Percentiles rank a stretch among this genome's conserved stretches.
Conservation (phyloP, 371 early-diverging fungal genomes). For the Gilbertella persicaria region DNA sequence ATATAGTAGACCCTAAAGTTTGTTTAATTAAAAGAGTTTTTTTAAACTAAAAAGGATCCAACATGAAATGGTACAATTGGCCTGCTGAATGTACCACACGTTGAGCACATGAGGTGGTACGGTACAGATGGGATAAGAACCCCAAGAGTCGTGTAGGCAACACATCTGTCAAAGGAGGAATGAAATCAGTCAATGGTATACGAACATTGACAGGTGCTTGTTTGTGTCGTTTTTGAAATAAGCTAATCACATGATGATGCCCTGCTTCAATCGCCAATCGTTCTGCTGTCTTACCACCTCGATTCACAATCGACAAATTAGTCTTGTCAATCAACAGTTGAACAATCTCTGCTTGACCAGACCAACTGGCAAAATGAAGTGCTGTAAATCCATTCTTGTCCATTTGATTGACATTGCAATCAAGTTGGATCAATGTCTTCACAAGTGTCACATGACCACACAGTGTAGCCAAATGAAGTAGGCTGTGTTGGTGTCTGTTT, state of each 20-base stretch:
- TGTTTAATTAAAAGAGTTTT: background rate
- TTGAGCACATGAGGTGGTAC: constrained; percentile 28
- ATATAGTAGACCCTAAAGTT: background rate
- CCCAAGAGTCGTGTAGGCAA: constrained; percentile 26
- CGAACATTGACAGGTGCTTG: constrained; percentile 7
- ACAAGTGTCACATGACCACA: constrained; percentile 43
- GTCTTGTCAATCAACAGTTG: constrained; percentile 30
- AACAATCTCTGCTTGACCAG: constrained; percentile 51
- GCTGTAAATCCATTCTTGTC: constrained; percentile 59
- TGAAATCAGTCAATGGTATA: constrained; percentile 37
- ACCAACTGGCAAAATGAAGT: constrained; percentile 63
- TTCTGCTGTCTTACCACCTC: constrained; percentile 43
- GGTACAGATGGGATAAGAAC: constrained; percentile 27
- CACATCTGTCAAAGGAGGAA: constrained; percentile 28
- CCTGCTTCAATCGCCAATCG: constrained; percentile 40
- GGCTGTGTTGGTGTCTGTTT: constrained; percentile 46
- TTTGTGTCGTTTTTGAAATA: constrained; percentile 22
- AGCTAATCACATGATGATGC: constrained; percentile 25
- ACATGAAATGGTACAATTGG: constrained; percentile 42
- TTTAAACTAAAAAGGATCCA: constrained; percentile 40
- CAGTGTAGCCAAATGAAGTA: constrained; percentile 55
- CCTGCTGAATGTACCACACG: constrained; percentile 34
- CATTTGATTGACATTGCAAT: constrained; percentile 39
- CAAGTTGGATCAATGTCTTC: constrained; percentile 30
- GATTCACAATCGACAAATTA: constrained; percentile 25